Percentiles rank a stretch among this genome's conserved stretches.
Conservation (phyloP, 2,329 filamentous ascomycete species). For the Byssothecium circinans region DNA sequence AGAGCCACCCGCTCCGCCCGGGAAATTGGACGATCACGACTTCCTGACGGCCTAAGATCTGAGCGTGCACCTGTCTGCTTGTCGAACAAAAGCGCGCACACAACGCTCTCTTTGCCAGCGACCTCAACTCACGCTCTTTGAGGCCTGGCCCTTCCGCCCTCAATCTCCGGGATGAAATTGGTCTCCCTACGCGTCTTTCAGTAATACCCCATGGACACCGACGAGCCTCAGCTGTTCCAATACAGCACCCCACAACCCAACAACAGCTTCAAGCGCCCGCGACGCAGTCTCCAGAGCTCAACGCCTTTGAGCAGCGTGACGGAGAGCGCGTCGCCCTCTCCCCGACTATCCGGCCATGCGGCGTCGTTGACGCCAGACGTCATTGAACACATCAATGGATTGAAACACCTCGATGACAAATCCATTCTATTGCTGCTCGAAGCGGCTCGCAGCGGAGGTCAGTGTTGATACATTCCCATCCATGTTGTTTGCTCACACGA, state of each 20-base stretch:
- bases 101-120: slow-evolving; percentile 24
- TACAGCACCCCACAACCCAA: slow-evolving; percentile 38
- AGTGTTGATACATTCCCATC: slow-evolving; percentile 18
- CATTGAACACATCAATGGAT: slow-evolving; percentile 43
- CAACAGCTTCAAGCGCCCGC: slow-evolving; percentile 43
- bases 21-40: slow-evolving; percentile 46
- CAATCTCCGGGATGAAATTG: slow-evolving; percentile 42
- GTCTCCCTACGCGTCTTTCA: slow-evolving; percentile 28
- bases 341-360: slow-evolving; percentile 36
- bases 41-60: slow-evolving; percentile 42
- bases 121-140: slow-evolving; percentile 19
- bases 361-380: slow-evolving; percentile 39
- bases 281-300: slow-evolving; percentile 41
- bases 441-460: slow-evolving; percentile 43
- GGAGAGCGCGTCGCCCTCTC: slow-evolving; percentile 41
- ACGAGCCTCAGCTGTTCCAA: slow-evolving; percentile 41
- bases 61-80: slow-evolving; percentile 33
- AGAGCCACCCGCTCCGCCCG: slow-evolving; percentile 42
- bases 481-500: slow-evolving; percentile 22
- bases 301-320: slow-evolving; percentile 41
- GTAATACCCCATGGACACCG: slow-evolving; percentile 40
- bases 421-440: slow-evolving; percentile 43
- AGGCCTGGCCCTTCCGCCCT: slow-evolving; percentile 33
- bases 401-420: slow-evolving; percentile 45
- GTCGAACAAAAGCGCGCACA: slow-evolving; percentile 35